Conservation (phyloP, 1,284 basidiomycete genomes). For the Malassezia psittaci region DNA sequence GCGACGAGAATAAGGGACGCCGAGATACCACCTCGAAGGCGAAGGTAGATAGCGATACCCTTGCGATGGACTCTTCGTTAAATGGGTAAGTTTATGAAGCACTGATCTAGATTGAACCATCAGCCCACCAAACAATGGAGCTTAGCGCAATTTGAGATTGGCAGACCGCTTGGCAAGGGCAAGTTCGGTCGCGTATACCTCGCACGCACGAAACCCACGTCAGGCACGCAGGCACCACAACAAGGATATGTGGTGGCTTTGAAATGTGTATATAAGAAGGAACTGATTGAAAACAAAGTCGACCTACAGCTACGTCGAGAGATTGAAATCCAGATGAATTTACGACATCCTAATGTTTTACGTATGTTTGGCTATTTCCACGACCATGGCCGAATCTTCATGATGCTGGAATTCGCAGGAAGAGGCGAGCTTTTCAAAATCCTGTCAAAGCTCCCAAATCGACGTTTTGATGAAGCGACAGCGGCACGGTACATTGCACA, state of each 20-base stretch:
- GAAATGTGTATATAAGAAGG: constrained; percentile 94
- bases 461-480: constrained; percentile 75
- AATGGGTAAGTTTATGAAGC: not conserved
- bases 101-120: constrained; percentile 17
- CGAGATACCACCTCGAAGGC: constrained; percentile 19
- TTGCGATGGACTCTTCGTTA: constrained; percentile 19
- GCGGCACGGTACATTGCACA: constrained; percentile 85
- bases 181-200: constrained; percentile 99
- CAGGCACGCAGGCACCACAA: constrained; percentile 3
- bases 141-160: constrained; percentile 81
- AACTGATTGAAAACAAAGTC: constrained; percentile 67
- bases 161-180: constrained; percentile 88
- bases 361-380: constrained; percentile 94
- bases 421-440: constrained; percentile 95
- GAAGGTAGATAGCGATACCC: not conserved
- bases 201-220: constrained; percentile 61
- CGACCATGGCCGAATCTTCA: constrained; percentile 92
- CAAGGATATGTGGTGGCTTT: constrained; percentile 77
- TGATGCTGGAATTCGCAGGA: constrained; percentile 92
- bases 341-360: constrained; percentile 86
- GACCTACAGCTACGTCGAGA: constrained; percentile 82
- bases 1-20: constrained; percentile 44
- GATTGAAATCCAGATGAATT: constrained; percentile 96
- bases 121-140: constrained; percentile 57
- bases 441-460: constrained; percentile 60